Evolutionary conservation across 495 filamentous ascomycete species (phyloP).

Genomic region (Aspergillus nanangensis): DNA sequence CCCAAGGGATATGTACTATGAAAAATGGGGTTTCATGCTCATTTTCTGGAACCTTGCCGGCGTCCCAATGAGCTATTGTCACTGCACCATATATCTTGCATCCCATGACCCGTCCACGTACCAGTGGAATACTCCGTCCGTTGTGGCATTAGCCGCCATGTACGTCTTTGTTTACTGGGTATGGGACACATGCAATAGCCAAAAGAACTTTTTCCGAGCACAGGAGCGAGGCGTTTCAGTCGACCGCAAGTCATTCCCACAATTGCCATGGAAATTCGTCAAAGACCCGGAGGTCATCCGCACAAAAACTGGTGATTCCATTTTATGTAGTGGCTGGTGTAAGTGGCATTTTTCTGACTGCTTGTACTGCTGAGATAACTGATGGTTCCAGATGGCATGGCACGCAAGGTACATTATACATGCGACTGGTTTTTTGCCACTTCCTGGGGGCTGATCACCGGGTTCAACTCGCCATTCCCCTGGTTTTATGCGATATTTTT

Average conservation of each 20-base stretch:
- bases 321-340: constrained; percentile 90
- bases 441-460: constrained; percentile 59
- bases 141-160: constrained; percentile 54
- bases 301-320: constrained; percentile 67
- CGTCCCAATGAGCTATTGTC: constrained; percentile 92
- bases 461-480: constrained; percentile 60
- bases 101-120: constrained; percentile 78
- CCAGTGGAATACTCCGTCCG: constrained; percentile 59
- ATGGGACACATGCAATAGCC: constrained; percentile 85
- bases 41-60: constrained; percentile 99
- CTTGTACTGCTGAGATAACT: no score
- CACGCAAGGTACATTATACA: constrained; percentile 88
- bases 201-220: constrained; percentile 90
- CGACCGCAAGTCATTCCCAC: constrained; percentile 78
- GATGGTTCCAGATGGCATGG: constrained; percentile 52
- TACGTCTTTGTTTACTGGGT: constrained; percentile 89
- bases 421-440: constrained; percentile 80
- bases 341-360: constrained; percentile 14
- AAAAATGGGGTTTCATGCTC: constrained; percentile 99
- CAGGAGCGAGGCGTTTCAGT: constrained; percentile 67
- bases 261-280: constrained; percentile 75
- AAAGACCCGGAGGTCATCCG: constrained; percentile 74
- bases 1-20: constrained; percentile 90
- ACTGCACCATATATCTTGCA: constrained; percentile 88
- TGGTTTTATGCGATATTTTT: constrained; percentile 98